A percentile compares a stretch with the other conserved stretches of the same genome.
Conservation (phyloP, 1,139 yeast species). For the Citeromyces hawaiiensis region DNA sequence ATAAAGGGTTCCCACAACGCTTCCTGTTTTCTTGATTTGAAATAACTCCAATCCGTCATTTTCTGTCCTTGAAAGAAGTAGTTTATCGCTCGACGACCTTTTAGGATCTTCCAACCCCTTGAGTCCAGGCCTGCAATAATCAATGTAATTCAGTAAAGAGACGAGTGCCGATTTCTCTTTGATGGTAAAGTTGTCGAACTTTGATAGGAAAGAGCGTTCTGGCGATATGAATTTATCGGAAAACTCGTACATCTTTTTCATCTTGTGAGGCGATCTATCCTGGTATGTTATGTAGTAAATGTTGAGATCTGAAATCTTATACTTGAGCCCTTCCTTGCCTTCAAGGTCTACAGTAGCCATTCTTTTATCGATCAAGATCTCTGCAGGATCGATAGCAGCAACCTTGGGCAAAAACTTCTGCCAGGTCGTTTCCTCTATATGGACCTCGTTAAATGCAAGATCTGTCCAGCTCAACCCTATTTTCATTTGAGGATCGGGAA, state of each 20-base stretch:
- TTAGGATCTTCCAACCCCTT: constrained; percentile 7
- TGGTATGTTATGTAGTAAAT: constrained; percentile 50
- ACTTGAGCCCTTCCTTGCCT: constrained; percentile 27
- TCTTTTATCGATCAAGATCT: constrained; percentile 27
- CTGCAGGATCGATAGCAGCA: constrained; percentile 56
- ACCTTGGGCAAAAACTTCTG: constrained; percentile 45
- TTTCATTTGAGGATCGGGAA: constrained; percentile 22
- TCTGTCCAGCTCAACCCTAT: constrained; percentile 87
- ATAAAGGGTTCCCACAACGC: background rate
- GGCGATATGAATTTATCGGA: constrained; percentile 18
- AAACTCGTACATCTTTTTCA: constrained; percentile 16
- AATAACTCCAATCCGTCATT: background rate
- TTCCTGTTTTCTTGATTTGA: background rate
- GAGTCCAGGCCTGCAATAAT: constrained; percentile 40
- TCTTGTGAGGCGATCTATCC: constrained; percentile 16
- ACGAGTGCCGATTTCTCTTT: constrained; percentile 41
- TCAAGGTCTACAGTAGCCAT: constrained; percentile 10
- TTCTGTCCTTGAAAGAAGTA: background rate
- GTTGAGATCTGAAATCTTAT: constrained; percentile 52
- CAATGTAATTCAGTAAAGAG: constrained; percentile 41
- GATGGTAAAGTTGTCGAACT: constrained; percentile 17
- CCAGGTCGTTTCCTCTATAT: constrained; percentile 47
- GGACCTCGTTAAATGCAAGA: constrained; percentile 69
- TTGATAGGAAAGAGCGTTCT: constrained; percentile 9
- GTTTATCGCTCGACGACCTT: background rate